Evolutionary conservation across 2,329 filamentous ascomycete genomes (phyloP), one percentile per base, ranked within the genome.

Genomic region (Hypoxylon sp.): DNA sequence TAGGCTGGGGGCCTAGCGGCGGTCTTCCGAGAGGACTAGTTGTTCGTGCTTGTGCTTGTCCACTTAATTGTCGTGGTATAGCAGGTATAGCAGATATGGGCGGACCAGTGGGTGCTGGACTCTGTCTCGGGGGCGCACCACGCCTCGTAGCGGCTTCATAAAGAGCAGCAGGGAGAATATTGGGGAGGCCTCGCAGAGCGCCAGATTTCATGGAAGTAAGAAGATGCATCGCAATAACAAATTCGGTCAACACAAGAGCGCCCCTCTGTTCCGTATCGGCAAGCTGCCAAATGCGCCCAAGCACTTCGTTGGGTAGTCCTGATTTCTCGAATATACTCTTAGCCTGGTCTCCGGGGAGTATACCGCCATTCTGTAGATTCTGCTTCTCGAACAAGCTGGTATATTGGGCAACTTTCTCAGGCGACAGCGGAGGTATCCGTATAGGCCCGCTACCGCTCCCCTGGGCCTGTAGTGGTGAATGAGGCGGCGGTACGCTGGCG

Each of bases 221-320:
- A 67, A 99, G 85, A 80, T 99, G 96, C 96, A 99, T 99, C 50
- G 96, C 96, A 76, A 99, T 97, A 77, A 97, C 92, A 79, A 99
- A 99, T 76, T 98, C 96, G 13, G 94, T 95, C 74, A 91, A 86
- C 64, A 94, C 92, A 37, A 99, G 86, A 33, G 92, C 90, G 55
- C 96, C 96, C 59, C 94, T 90, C 81, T 97, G 94, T 80, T 98
- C 94, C 0, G 94, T 96, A 79, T 99, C 96, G 22, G 94, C 92
- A 68, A 99, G 86, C 75, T 92, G 94, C 96, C 96, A 99, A 83
- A 99, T 98, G 73, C 92, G 90, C n/a, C 94, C 94, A 33, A 99
- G 86, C 10, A 92, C 87, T 74, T 98, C 94, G 78, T 97, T 98
- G 4, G 95, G 92, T 70, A 99, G 83, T 61, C 92, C 90, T 1